phyloP scores from a whole-genome alignment of 768 basidiomycete species.

The Mycena metata region DNA sequence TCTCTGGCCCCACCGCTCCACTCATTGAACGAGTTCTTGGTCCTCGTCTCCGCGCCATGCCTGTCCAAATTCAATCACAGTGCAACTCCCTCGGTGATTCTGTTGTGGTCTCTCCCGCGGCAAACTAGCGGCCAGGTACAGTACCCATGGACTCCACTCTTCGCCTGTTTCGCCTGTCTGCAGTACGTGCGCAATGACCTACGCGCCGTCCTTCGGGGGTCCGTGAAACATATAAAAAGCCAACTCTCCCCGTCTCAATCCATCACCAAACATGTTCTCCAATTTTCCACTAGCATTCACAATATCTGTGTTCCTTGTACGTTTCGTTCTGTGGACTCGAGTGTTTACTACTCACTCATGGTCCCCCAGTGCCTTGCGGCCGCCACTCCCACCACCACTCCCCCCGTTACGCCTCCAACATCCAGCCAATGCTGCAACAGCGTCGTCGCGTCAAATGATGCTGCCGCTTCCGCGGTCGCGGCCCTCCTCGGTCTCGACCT shows the following conservation, averaged over 20 bases:
- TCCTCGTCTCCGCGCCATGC: no score
- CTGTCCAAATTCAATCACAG: no score
- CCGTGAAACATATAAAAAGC: slow-evolving; percentile 5
- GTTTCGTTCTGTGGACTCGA: neutral
- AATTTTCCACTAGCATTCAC: neutral
- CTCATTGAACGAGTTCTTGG: neutral
- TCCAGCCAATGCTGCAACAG: neutral
- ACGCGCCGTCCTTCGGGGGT: neutral
- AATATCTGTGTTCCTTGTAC: neutral
- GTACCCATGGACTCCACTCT: neutral
- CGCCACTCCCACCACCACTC: slow-evolving; percentile 8
- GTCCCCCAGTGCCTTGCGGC: slow-evolving; percentile 4
- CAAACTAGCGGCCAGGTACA: no score
- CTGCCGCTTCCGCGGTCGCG: neutral
- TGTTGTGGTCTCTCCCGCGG: no score
- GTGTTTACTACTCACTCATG: neutral
- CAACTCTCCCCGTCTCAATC: neutral
- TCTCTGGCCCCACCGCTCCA: slow-evolving; percentile 6
- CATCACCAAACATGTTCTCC: slow-evolving; percentile 1
- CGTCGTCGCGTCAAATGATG: neutral
- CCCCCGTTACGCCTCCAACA: neutral
- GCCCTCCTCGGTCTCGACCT: slow-evolving; percentile 3
- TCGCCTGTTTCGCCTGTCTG: neutral
- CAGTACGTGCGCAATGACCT: no score
- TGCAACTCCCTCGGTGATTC: no score